phyloP scores from a whole-genome alignment of 371 early-diverging fungal species.

The Actinomucor elegans region DNA sequence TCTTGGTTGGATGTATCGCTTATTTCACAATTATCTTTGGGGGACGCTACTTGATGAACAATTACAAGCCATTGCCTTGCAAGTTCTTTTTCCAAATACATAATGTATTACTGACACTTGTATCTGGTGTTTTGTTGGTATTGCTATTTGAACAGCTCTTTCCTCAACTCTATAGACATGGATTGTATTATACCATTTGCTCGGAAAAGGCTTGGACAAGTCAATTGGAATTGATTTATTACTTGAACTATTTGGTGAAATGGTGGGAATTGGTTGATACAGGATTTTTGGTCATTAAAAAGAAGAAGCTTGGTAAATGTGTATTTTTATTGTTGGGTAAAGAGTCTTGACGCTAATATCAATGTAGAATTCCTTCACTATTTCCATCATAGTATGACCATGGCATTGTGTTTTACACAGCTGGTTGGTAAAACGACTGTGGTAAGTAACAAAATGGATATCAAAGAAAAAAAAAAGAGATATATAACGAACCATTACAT shows the following conservation, averaged over 20 bases:
- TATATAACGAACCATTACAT: not conserved
- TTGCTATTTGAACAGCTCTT: conserved; percentile 69
- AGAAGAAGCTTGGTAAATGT: conserved; percentile 56
- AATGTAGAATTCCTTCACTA: conserved; percentile 75
- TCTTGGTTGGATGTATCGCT: conserved; percentile 46
- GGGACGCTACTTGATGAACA: conserved; percentile 59
- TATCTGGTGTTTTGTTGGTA: conserved; percentile 59
- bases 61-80: conserved; percentile 59
- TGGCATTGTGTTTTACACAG: conserved; percentile 78
- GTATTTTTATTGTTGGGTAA: not conserved
- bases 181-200: conserved; percentile 67
- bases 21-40: conserved; percentile 72
- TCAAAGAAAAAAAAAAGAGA: not conserved
- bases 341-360: conserved; percentile 82
- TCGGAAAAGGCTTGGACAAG: conserved; percentile 53
- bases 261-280: conserved; percentile 76
- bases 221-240: conserved; percentile 61
- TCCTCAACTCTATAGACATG: conserved; percentile 61
- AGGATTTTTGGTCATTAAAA: conserved; percentile 66
- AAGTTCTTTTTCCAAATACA: conserved; percentile 67
- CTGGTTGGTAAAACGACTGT: conserved; percentile 76
- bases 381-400: conserved; percentile 85
- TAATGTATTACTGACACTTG: conserved; percentile 67
- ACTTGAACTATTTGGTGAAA: conserved; percentile 72
- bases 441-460: conserved; percentile 52